Base-by-base conservation (phyloP, 768 basidiomycete species). In the Suillus clintonianus region DNA sequence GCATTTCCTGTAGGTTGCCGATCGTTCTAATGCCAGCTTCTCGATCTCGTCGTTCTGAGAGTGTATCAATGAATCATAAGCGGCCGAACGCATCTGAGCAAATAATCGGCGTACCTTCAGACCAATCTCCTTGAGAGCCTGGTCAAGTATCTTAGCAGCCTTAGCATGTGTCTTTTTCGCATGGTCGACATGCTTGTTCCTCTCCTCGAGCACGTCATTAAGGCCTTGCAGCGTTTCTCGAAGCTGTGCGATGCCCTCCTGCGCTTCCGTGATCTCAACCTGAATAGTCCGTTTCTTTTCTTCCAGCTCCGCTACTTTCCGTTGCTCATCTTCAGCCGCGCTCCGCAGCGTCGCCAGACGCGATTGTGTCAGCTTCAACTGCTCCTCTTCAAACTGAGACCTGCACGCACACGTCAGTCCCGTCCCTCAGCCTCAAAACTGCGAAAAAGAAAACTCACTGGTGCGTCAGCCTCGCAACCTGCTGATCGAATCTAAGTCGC, bases 81-180 rank as follows among this genome's bases (percentile, higher is more conserved):
- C 27, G 13, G 7, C 32, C 9, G 13, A 15, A 13, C 19, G 42
- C 4, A 61, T 64, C 58, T 70, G 41, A 24, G 50, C 27, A 62
- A 64, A 68, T 47, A 4, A 66, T 70, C 14, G 34, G 58, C 85
- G 68, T 62, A 90, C 95, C 80, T 88, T 89, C 17, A 81, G 78
- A 8, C 90, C 88, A 57, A 99, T 95, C 72, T 99, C 96, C 76
- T 98, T 98, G 69, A 95, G 72, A 0, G 89, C 90, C 68, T 92
- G 89, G 69, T 99, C 97, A 47, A 97, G 82, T 0, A 83, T 84
- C 71, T 89, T 94, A 11, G 86, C 82, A 3, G 92, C 86, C 69
- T 89, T 93, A 14, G 78, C 71, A 13, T 90, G 85, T 1, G 84
- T 83, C 70, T 85, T 86, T 79, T 94, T 94, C 24, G 86, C 87